These are phyloP conservation scores for Melastoma malabathricum DNA, from an alignment of 345 rosid species.

Conservation along the genomic window DNA sequence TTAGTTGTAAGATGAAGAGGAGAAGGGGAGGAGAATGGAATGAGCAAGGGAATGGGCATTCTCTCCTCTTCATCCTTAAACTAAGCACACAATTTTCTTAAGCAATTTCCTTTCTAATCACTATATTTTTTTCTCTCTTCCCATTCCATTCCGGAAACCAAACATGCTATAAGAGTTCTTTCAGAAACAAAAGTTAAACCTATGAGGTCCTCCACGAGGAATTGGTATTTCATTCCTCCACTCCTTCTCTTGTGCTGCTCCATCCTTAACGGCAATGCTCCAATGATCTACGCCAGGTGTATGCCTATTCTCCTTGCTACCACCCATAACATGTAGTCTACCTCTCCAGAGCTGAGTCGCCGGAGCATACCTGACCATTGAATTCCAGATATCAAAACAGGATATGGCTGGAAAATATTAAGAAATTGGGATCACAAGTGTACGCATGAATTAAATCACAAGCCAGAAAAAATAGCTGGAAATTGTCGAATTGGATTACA, in stretches of 20 bases:
- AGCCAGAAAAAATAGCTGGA: too few relatives aligned
- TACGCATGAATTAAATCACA: neutral
- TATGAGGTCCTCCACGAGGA: conserved; percentile 98
- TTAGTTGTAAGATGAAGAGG: too few relatives aligned
- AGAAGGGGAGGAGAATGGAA: too few relatives aligned
- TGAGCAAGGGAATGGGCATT: too few relatives aligned
- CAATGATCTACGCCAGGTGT: conserved; percentile 83
- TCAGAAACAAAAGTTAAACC: conserved; percentile 24
- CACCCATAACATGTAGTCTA: conserved; percentile 98
- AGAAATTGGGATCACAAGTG: neutral
- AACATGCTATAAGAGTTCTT: too few relatives aligned
- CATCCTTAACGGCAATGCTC: conserved; percentile 88
- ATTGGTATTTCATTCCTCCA: conserved; percentile 89
- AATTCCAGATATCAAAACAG: neutral
- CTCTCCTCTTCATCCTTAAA: too few relatives aligned
- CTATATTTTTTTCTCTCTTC: too few relatives aligned
- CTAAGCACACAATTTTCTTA: too few relatives aligned
- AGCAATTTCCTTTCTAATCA: too few relatives aligned
- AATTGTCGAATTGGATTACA: too few relatives aligned
- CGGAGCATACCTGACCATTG: conserved; percentile 74
- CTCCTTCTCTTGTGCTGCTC: conserved; percentile 63
- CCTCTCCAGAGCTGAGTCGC: conserved; percentile 98
- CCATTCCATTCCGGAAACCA: too few relatives aligned
- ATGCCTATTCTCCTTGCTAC: conserved; percentile 83
- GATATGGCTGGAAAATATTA: too few relatives aligned